These are phyloP conservation scores for Penicillium palitans DNA, from an alignment of 2,329 filamentous ascomycete species.

Conservation along the genomic window DNA sequence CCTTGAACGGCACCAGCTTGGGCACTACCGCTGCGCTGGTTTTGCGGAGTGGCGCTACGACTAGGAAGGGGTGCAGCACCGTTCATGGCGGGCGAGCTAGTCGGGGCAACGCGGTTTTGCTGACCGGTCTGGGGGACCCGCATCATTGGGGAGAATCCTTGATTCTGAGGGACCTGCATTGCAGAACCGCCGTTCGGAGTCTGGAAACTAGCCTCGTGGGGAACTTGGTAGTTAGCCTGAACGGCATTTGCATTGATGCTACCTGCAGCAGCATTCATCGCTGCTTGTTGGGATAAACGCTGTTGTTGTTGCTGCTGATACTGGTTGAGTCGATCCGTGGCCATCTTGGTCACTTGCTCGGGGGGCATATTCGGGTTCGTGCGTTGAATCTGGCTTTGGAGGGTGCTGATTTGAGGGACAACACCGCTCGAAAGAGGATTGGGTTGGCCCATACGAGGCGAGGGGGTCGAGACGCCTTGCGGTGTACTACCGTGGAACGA, in stretches of 20 bases:
- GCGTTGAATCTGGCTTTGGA: conserved; percentile 54
- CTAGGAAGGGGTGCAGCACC: conserved; percentile 44
- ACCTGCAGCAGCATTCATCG: conserved; percentile 54
- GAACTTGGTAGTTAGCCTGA: conserved; percentile 43
- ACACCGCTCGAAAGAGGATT: conserved; percentile 55
- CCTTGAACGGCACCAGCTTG: conserved; percentile 41
- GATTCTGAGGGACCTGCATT: conserved; percentile 50
- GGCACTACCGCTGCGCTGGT: conserved; percentile 47
- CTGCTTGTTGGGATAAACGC: conserved; percentile 50
- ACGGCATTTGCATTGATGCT: conserved; percentile 36
- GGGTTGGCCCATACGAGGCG: conserved; percentile 51
- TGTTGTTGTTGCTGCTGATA: conserved; percentile 51
- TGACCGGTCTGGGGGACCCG: conserved; percentile 51
- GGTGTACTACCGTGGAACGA: conserved; percentile 42
- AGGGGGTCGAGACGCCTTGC: conserved; percentile 46
- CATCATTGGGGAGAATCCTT: conserved; percentile 56
- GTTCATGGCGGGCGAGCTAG: conserved; percentile 48
- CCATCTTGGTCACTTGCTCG: conserved; percentile 56
- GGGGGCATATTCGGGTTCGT: conserved; percentile 53
- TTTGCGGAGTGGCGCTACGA: conserved; percentile 49
- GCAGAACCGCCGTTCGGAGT: conserved; percentile 35
- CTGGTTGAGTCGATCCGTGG: conserved; percentile 52
- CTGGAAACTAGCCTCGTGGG: conserved; percentile 42
- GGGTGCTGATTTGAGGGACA: conserved; percentile 56
- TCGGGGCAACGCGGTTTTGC: conserved; percentile 41